These are phyloP conservation scores for Talaromyces sp. DNA, from an alignment of 2,329 filamentous ascomycete genomes.

Conservation along the genomic window DNA sequence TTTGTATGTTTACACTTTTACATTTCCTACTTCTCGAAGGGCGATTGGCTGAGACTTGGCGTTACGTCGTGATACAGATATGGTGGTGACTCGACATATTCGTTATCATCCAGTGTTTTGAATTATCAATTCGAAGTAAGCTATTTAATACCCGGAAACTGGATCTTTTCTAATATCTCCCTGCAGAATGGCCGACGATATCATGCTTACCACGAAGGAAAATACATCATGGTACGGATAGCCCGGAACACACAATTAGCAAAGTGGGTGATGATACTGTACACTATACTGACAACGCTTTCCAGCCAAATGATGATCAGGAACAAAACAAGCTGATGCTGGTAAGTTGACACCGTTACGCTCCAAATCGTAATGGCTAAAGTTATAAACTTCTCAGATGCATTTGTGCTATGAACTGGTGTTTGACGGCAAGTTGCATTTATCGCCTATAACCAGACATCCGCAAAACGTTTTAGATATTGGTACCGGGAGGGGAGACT, in stretches of 20 bases:
- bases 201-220: slow-evolving; percentile 20
- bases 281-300: background rate
- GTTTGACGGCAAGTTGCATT: slow-evolving; percentile 19
- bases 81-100: slow-evolving; percentile 19
- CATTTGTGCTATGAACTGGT: slow-evolving; percentile 18
- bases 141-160: background rate
- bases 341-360: slow-evolving; percentile 12
- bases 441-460: slow-evolving; percentile 19
- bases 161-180: background rate
- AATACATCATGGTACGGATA: slow-evolving; percentile 20
- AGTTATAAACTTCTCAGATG: slow-evolving; percentile 11
- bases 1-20: slow-evolving; percentile 10
- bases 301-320: slow-evolving; percentile 20
- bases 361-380: background rate
- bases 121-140: slow-evolving; percentile 21
- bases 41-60: background rate
- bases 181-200: slow-evolving; percentile 20
- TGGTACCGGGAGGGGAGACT: slow-evolving; percentile 20
- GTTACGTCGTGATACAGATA: background rate
- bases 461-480: slow-evolving; percentile 19
- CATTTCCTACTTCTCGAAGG: background rate
- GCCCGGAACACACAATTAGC: background rate
- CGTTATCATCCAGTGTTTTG: slow-evolving; percentile 19
- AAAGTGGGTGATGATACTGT: background rate
- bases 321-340: slow-evolving; percentile 21